Evolutionary conservation across 2,329 filamentous ascomycete species (phyloP), one percentile per base, ranked within the genome.

Genomic region (Neonectria sp.): DNA sequence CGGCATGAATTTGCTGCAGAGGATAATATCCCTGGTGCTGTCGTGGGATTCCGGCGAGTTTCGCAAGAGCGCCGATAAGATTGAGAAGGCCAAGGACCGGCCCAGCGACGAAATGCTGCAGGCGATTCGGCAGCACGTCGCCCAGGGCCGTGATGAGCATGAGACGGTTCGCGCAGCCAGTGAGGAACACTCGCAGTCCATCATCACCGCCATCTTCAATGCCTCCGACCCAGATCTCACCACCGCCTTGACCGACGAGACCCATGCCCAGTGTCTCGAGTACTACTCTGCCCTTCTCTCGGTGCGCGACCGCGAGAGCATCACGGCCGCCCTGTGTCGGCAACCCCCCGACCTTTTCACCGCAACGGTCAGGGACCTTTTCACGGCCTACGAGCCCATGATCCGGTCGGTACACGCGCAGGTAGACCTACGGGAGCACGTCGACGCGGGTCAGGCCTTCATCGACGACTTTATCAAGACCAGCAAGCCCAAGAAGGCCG

Each of bases 1-100:
- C 71, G 93, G 93, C 53, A 93, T 94, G 92, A 96, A 95, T 76
- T 79, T 95, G 9, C 79, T 96, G 71, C 93, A 95, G 79, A 82
- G 91, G 49, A 95, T 96, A 69, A 90, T 95, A 25, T 92, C 90
- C 0, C 87, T 92, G 4, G 90, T 94, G 0, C 80, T 95, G 12
- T 86, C 88, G 6, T 95, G 92, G 91, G 93, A 96, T 73, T 88
- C 89, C 6, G 83, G 85, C 43, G 92, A 94, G 69, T 91, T 95
- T 68, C 89, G 89, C 66, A 92, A 91, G 77, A 84, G 87, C 1
- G 85, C 87, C 1, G 85, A 90, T 0, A 90, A 88, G 69, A 87
- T 94, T 51, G 91, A 93, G 70, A 90, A 89, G 59, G 81, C 84
- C 35, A 89, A 88, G 63, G 85, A 88, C 15, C 56, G 73, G 2